Evolutionary conservation across 2,329 filamentous ascomycete genomes (phyloP).

Genomic region (Penicillium sp.): DNA sequence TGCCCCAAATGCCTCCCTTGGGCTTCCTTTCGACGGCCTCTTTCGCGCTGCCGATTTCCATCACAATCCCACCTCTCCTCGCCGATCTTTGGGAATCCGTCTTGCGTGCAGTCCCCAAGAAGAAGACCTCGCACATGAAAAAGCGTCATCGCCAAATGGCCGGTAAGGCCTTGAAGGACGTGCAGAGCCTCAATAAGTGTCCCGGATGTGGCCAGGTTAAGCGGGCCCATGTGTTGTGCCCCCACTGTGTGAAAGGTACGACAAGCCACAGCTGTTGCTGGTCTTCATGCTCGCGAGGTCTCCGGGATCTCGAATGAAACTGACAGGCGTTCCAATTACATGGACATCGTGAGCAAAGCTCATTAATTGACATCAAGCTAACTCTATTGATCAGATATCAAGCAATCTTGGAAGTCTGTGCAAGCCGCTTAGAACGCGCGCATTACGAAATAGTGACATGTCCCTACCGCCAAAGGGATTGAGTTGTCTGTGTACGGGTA

Average conservation of each 20-base stretch:
- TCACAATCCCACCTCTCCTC: conserved; percentile 63
- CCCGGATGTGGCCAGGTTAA: conserved; percentile 83
- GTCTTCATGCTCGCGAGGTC: too few relatives aligned
- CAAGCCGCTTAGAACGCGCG: conserved; percentile 24
- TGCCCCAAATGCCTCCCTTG: conserved; percentile 13
- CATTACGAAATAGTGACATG: too few relatives aligned
- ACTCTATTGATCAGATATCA: conserved; percentile 35
- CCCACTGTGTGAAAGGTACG: conserved; percentile 78
- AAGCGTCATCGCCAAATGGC: conserved; percentile 91
- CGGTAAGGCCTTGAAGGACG: conserved; percentile 88
- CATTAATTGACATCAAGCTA: background rate
- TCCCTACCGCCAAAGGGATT: too few relatives aligned
- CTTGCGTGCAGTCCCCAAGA: conserved; percentile 90
- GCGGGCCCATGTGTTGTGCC: conserved; percentile 81
- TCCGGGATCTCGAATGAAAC: too few relatives aligned
- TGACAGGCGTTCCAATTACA: too few relatives aligned
- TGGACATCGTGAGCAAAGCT: too few relatives aligned
- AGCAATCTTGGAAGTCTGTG: conserved; percentile 40
- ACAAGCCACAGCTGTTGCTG: too few relatives aligned
- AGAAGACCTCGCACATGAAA: conserved; percentile 96
- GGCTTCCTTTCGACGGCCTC: conserved; percentile 18
- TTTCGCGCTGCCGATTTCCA: conserved; percentile 50
- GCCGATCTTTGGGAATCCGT: conserved; percentile 89
- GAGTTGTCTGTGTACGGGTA: too few relatives aligned
- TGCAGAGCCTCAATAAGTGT: conserved; percentile 80